Conservation (phyloP, 768 basidiomycete genomes). For the Lactifluus hygrophoroides region DNA sequence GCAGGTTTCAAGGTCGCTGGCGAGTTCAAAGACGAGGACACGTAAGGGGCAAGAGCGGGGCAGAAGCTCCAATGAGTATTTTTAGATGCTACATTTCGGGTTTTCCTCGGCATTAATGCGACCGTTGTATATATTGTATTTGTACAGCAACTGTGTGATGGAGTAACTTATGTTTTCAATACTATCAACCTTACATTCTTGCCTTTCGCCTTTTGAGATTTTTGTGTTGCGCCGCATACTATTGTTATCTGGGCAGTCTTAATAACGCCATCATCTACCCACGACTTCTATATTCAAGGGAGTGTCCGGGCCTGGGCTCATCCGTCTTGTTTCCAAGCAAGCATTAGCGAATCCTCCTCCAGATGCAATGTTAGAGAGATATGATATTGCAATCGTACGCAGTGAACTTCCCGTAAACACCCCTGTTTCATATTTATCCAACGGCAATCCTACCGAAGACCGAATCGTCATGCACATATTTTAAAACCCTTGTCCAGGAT, state of each 20-base stretch:
- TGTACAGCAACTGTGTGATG: too few species aligned
- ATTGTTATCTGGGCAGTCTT: too few species aligned
- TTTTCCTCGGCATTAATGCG: background rate
- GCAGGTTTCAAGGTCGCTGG: slow-evolving; percentile 32
- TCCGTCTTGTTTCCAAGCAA: too few species aligned
- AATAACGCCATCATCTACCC: too few species aligned
- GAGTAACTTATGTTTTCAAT: too few species aligned
- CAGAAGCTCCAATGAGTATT: background rate
- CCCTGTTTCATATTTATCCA: background rate
- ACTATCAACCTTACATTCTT: too few species aligned
- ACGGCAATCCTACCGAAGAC: background rate
- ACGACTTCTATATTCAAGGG: too few species aligned
- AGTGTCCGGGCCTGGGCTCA: too few species aligned
- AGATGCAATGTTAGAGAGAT: background rate
- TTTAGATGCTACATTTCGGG: background rate
- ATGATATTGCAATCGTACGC: background rate
- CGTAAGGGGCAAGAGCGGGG: background rate
- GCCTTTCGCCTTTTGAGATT: too few species aligned
- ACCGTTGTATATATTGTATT: background rate
- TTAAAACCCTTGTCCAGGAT: too few species aligned
- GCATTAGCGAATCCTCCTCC: background rate
- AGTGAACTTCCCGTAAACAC: background rate
- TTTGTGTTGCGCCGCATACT: too few species aligned
- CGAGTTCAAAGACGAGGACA: background rate
- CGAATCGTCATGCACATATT: too few species aligned